Conservation (phyloP, 2,329 filamentous ascomycete species). For the Rhinocladiella similis region DNA sequence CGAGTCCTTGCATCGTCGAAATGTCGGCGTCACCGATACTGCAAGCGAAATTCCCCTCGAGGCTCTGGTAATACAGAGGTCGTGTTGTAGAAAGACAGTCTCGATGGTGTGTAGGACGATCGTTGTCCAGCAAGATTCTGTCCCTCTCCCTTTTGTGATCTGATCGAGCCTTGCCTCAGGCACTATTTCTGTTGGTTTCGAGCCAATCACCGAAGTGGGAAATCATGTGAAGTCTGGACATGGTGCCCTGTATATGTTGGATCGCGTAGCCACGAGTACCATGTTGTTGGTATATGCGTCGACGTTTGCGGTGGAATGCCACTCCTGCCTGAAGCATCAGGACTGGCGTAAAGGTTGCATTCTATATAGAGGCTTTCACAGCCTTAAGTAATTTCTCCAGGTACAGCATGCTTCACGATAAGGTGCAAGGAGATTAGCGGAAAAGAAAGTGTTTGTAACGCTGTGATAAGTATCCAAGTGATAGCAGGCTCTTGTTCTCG, state of each 20-base stretch:
- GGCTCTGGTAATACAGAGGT: not conserved
- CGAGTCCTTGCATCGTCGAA: not conserved
- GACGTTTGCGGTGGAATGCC: too few relatives aligned
- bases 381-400: constrained; percentile 7
- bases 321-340: too few relatives aligned
- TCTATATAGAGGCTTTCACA: not conserved
- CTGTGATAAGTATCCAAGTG: not conserved
- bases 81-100: not conserved
- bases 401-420: constrained; percentile 7
- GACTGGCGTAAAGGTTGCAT: not conserved
- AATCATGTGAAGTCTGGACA: too few relatives aligned
- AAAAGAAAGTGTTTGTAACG: not conserved
- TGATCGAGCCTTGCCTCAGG: too few relatives aligned
- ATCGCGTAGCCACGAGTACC: too few relatives aligned
- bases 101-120: not conserved
- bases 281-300: too few relatives aligned
- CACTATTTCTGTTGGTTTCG: too few relatives aligned
- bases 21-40: not conserved
- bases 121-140: not conserved
- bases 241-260: too few relatives aligned
- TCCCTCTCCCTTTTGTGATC: not conserved
- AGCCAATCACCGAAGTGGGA: too few relatives aligned
- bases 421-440: constrained; percentile 18
- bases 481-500: not conserved
- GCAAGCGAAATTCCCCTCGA: not conserved